Conservation (phyloP, 139 green algal genomes). For the Chlorella sp. region DNA sequence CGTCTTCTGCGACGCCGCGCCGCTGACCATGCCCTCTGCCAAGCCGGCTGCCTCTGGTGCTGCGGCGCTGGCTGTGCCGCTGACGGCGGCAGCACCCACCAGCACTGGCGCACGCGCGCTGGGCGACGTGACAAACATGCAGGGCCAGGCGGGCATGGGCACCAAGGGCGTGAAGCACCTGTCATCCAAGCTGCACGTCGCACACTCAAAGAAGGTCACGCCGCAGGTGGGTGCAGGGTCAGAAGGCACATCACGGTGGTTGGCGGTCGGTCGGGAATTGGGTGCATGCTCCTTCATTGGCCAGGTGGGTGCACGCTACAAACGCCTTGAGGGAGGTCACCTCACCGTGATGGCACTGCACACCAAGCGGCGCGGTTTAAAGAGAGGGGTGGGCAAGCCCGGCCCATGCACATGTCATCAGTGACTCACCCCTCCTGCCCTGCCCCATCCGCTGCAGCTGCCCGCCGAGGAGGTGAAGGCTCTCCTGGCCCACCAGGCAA, state of each 20-base stretch:
- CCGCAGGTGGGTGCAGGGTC: background rate
- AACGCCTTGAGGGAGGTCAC: too few relatives aligned
- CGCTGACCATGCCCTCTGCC: background rate
- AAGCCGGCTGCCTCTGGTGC: background rate
- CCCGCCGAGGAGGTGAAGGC: conserved; percentile 12
- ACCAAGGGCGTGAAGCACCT: background rate
- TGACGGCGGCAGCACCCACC: too few relatives aligned
- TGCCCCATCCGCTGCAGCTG: background rate
- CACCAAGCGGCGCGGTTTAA: too few relatives aligned
- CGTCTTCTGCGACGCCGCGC: background rate
- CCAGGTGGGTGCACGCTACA: too few relatives aligned
- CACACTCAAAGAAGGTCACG: background rate
- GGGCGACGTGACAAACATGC: conserved; percentile 8
- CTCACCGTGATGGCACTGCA: too few relatives aligned
- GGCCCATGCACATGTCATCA: too few relatives aligned
- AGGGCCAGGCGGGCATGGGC: background rate
- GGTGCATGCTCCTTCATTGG: too few relatives aligned
- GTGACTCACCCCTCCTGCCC: background rate
- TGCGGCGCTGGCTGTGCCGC: background rate
- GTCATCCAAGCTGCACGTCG: conserved; percentile 25
- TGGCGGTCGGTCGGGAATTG: background rate
- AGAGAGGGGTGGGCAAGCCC: too few relatives aligned
- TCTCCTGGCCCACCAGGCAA: background rate
- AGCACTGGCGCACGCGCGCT: background rate
- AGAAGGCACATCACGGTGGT: background rate